These are phyloP conservation scores for Dryadomyces quercus-mongolicae DNA, from an alignment of 2,329 filamentous ascomycete genomes.

Conservation along the genomic window DNA sequence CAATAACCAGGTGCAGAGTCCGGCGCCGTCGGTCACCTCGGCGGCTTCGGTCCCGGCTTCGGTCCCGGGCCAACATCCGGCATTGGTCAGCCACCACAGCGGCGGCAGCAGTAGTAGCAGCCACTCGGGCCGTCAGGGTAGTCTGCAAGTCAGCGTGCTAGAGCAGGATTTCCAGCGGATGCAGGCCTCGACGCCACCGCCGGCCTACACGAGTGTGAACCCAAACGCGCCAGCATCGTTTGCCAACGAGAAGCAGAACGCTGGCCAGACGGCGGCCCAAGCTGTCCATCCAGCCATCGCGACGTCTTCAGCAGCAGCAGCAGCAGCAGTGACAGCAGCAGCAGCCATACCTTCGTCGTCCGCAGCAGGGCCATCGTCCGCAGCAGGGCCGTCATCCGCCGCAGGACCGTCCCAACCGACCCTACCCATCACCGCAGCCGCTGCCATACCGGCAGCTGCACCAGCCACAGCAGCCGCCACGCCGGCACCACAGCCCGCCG, in stretches of 20 bases:
- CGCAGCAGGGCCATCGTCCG: background rate
- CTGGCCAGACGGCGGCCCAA: slow-evolving; percentile 12
- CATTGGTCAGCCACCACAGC: slow-evolving; percentile 16
- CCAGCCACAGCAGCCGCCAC: background rate
- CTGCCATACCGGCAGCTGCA: background rate
- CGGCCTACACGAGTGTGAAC: slow-evolving; percentile 81
- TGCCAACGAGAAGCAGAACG: slow-evolving; percentile 63
- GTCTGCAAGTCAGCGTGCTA: slow-evolving; percentile 55
- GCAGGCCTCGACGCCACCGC: slow-evolving; percentile 74
- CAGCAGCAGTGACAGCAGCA: background rate
- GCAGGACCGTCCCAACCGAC: too few relatives aligned
- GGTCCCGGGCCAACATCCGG: background rate
- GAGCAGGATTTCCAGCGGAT: slow-evolving; percentile 80
- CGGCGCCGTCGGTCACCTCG: slow-evolving; percentile 37
- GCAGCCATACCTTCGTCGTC: background rate
- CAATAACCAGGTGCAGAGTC: slow-evolving; percentile 51
- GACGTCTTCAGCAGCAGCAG: background rate
- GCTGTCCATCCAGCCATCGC: slow-evolving; percentile 14
- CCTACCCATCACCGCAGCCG: background rate
- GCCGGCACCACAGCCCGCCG: background rate
- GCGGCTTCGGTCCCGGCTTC: slow-evolving; percentile 3
- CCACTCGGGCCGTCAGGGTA: slow-evolving; percentile 18
- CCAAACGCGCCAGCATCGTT: slow-evolving; percentile 50
- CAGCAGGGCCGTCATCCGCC: too few relatives aligned
- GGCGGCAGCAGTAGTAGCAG: slow-evolving; percentile 26